Evolutionary conservation across 768 basidiomycete genomes (phyloP), one percentile per base, ranked within the genome.

Genomic region (Hericium erinaceus): DNA sequence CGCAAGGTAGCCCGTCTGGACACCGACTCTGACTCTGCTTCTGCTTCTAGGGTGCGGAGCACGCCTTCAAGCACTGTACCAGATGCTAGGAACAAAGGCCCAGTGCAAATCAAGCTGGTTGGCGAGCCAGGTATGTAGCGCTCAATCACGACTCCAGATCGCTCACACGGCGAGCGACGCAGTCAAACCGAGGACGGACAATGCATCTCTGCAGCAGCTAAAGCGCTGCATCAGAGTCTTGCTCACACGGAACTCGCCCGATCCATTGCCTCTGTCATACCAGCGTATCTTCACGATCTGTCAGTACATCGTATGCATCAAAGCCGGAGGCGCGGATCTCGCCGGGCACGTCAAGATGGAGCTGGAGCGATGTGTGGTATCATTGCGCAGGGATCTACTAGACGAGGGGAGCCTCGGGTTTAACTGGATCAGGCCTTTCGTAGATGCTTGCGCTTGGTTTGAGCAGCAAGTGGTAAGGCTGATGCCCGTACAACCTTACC

Each of bases 1-100:
- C 79, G 77, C 70, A 89, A 90, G 75, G 80, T 80, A 58, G 77
- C 84, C 60, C 83, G 85, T 61, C 73, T 85, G 70, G 79, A 78
- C 61, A 72, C 73, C 64, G 83, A 86, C 75, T 81, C 79, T 70
- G 85, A 88, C 73, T 78, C 83, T 64, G 79, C 79, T 62, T 81
- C 83, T 68, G 80, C 83, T 64, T 82, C 77, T 70, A 81, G 87
- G 63, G 64, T 73, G 62, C 66, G 69, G 65, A 61, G 5, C 6
- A 33, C 6, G 33, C 33, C 33, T 61, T 50, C 64, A 63, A 39
- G 38, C 50, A 39, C 44, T 37, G 46, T 39, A 57, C 61, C 41
- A 58, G 52, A 52, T 57, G 56, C 28, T 11, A 54, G 26, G 65
- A 60, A 7, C 20, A 53, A 33, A 15, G 77, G 74, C 1, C 74